Evolutionary conservation across 169 alveolate species (phyloP).

Genomic region (Ichthyophthirius multifiliis): DNA sequence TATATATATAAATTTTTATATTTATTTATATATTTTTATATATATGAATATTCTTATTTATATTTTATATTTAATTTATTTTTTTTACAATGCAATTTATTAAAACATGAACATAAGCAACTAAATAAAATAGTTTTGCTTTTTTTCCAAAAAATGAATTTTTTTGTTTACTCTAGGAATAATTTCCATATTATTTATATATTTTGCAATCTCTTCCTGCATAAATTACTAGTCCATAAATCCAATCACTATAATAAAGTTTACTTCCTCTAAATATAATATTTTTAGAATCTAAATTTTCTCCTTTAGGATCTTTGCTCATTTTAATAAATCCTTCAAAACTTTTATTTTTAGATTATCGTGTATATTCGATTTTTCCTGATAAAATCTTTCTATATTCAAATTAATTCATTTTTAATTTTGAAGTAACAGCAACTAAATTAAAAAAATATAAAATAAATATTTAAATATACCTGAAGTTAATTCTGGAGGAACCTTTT

Average conservation of each 20-base stretch:
- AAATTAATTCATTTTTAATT: slow-evolving; percentile 6
- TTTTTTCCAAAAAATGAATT: slow-evolving; percentile 36
- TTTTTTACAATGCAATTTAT: not conserved
- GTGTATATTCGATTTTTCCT: slow-evolving; percentile 17
- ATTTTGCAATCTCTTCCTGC: slow-evolving; percentile 18
- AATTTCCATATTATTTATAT: slow-evolving; percentile 6
- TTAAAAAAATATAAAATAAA: not conserved
- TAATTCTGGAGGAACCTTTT: slow-evolving; percentile 14
- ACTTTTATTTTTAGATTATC: not conserved
- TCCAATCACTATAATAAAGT: slow-evolving; percentile 13
- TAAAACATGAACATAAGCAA: not conserved
- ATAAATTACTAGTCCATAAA: slow-evolving; percentile 3
- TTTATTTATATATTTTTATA: not conserved
- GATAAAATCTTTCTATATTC: slow-evolving; percentile 28
- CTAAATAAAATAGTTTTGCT: slow-evolving; percentile 20
- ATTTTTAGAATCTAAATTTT: not conserved
- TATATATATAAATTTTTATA: not conserved
- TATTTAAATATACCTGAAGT: not conserved
- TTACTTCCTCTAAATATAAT: slow-evolving; percentile 20
- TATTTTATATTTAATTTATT: not conserved
- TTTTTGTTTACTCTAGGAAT: not conserved
- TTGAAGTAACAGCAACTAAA: not conserved
- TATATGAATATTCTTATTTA: not conserved
- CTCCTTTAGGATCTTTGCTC: slow-evolving; percentile 38
- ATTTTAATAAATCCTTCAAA: slow-evolving; percentile 23